These are phyloP conservation scores for Scleromitrula shiraiana DNA, from an alignment of 2,329 filamentous ascomycete genomes.

Conservation along the genomic window DNA sequence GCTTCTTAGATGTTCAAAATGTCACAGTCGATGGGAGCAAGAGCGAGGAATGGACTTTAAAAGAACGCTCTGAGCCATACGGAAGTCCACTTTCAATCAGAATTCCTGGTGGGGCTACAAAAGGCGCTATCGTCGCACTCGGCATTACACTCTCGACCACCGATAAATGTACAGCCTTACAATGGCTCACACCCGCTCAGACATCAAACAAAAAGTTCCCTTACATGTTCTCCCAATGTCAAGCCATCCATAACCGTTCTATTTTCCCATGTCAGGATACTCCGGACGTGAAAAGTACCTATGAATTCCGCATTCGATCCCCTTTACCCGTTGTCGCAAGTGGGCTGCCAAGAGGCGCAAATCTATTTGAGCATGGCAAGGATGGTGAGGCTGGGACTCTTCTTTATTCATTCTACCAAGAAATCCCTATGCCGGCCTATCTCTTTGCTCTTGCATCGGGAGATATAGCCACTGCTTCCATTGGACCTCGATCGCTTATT, in stretches of 20 bases:
- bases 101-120: conserved; percentile 46
- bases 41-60: conserved; percentile 54
- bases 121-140: conserved; percentile 45
- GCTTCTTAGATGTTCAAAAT: conserved; percentile 63
- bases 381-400: conserved; percentile 45
- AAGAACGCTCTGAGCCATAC: conserved; percentile 63
- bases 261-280: conserved; percentile 97
- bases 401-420: conserved; percentile 80
- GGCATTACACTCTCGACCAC: conserved; percentile 74
- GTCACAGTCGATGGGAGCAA: conserved; percentile 61
- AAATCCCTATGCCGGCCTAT: conserved; percentile 88
- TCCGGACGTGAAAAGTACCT: conserved; percentile 93
- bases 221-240: conserved; percentile 97
- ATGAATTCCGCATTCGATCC: conserved; percentile 80
- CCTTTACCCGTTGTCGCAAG: conserved; percentile 86
- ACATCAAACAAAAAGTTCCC: conserved; percentile 93
- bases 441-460: conserved; percentile 87
- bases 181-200: conserved; percentile 91
- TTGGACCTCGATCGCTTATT: conserved; percentile 78
- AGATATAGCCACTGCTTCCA: conserved; percentile 76
- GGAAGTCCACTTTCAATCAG: conserved; percentile 62
- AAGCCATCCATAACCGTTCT: conserved; percentile 90
- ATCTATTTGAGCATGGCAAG: conserved; percentile 42
- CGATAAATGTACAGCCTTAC: conserved; percentile 78
- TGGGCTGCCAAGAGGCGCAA: conserved; percentile 55